Evolutionary conservation across 495 filamentous ascomycete genomes (phyloP), one percentile per base, ranked within the genome.

Genomic region (Penicillium antarcticum): DNA sequence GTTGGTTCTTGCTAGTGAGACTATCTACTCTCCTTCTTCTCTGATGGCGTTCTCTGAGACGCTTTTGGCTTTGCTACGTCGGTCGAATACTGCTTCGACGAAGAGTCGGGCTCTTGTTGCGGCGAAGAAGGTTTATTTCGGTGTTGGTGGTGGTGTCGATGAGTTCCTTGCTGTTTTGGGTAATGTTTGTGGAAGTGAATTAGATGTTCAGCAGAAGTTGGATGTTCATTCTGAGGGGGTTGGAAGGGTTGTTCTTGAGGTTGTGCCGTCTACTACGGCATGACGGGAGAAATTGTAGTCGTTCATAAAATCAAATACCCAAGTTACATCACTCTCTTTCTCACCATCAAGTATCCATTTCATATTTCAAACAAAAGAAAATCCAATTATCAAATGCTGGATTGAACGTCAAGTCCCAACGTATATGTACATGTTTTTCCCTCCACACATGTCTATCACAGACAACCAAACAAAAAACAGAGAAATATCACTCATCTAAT

Each of bases 121-220:
- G 4, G 94, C 94, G 2, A 98, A 98, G 73, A 82, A 84, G 67
- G 83, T 97, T 2, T 98, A 98, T 67, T 98, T 98, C 62, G 94
- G 94, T 4, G 94, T 98, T 47, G 94, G 94, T 2, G 94, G 94
- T 16, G 90, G 91, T 16, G 82, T 98, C 36, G 87, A 92, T 65
- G 91, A 92, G 60, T 96, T 98, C 63, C 76, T 91, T 43, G 69
- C 77, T 26, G 79, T 80, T 53, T 72, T 89, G 49, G 66, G 73
- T 46, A 74, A 65, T 17, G 71, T 77, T 23, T 82, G 81, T 17
- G 81, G 73, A 8, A 66, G 72, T 31, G 81, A 82, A 19, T 69
- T 82, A 38, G 75, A 80, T 32, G 70, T 92, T 31, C 75, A 84
- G 63, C 82, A 91, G 61, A 76, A 71, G 12, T 66, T 83, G 45